These are phyloP conservation scores for Debaryomyces nepalensis DNA, from an alignment of 1,139 yeast species.

Conservation along the genomic window DNA sequence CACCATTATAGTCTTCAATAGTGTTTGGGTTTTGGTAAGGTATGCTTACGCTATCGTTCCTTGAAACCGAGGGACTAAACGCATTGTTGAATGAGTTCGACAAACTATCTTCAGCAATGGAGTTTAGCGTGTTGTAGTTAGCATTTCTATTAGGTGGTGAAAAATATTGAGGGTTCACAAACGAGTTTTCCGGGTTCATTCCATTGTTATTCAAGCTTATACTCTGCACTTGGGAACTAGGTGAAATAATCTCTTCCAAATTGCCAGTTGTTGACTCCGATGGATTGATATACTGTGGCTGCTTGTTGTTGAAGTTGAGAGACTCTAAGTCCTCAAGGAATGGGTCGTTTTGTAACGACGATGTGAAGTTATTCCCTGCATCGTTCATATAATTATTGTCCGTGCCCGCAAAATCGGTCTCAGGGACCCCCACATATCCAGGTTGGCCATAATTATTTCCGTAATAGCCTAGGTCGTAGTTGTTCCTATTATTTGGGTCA, in stretches of 20 bases:
- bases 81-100: slow-evolving; percentile 21
- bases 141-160: slow-evolving; percentile 39
- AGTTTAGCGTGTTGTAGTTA: slow-evolving; percentile 33
- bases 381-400: slow-evolving; percentile 14
- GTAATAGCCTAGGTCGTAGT: slow-evolving; percentile 7
- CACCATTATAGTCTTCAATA: slow-evolving; percentile 18
- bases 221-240: slow-evolving; percentile 20
- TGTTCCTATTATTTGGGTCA: slow-evolving; percentile 8
- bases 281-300: slow-evolving; percentile 23
- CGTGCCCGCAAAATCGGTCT: slow-evolving; percentile 22
- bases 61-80: slow-evolving; percentile 38
- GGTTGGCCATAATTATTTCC: slow-evolving; percentile 10
- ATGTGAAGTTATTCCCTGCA: slow-evolving; percentile 5
- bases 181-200: slow-evolving; percentile 23
- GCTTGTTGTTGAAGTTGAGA: slow-evolving; percentile 22
- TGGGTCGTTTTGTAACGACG: slow-evolving; percentile 37
- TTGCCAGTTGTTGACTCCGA: slow-evolving; percentile 26
- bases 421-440: slow-evolving; percentile 21
- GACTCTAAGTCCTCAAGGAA: slow-evolving; percentile 41
- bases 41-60: slow-evolving; percentile 39
- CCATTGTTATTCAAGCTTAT: slow-evolving; percentile 20
- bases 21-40: slow-evolving; percentile 25
- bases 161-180: slow-evolving; percentile 46
- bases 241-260: slow-evolving; percentile 45
- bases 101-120: slow-evolving; percentile 38